Evolutionary conservation across 1,284 basidiomycete genomes (phyloP).

Genomic region (Sphagnurus paluster): DNA sequence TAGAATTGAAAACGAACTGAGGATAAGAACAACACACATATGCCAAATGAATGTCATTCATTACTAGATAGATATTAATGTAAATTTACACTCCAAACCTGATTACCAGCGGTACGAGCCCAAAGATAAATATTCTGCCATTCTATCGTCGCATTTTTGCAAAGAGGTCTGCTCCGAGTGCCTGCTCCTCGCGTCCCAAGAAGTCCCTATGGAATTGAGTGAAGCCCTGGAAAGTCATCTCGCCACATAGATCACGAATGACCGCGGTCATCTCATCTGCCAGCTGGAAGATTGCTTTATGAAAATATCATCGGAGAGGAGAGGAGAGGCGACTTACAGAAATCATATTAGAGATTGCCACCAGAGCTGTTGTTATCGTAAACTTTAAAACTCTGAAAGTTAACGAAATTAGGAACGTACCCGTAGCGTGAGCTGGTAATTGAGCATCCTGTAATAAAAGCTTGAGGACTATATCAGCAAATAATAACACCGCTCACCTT

Average conservation of each 20-base stretch:
- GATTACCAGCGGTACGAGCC: no score
- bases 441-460: constrained; percentile 32
- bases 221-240: constrained; percentile 38
- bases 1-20: no score
- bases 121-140: no score
- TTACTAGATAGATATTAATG: no score
- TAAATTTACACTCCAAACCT: no score
- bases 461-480: not conserved
- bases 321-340: constrained; percentile 25
- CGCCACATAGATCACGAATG: constrained; percentile 38
- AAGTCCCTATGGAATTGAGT: constrained; percentile 34
- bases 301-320: not conserved
- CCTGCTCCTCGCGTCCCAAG: constrained; percentile 33
- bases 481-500: constrained; percentile 25
- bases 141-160: constrained; percentile 9
- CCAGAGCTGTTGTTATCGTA: constrained; percentile 27
- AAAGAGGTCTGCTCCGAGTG: constrained; percentile 24
- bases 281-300: constrained; percentile 24
- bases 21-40: no score
- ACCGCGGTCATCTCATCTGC: constrained; percentile 38
- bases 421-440: constrained; percentile 40
- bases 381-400: not conserved
- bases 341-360: constrained; percentile 37
- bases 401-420: constrained; percentile 15
- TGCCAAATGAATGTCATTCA: no score